Evolutionary conservation across 495 filamentous ascomycete genomes (phyloP), one percentile per base, ranked within the genome.

Genomic region (Neurospora tetraspora): DNA sequence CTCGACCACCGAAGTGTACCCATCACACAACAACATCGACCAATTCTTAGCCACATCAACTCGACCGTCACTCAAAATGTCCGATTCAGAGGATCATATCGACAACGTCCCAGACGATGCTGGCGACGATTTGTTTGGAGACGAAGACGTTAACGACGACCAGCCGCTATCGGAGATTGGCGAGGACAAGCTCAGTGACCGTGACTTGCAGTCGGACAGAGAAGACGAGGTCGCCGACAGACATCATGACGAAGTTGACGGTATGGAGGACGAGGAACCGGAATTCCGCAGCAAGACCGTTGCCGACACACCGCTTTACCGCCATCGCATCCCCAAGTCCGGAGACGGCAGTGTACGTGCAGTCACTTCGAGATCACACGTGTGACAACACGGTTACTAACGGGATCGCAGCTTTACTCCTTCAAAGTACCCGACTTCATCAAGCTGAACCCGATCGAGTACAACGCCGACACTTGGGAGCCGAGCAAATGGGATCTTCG

Each of bases 351-450:
- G 88, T 79, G 87, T 88, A 82, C 20, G 36, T 34, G 8, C 10
- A 6, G 3, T 59, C 20, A 3, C 3, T 11, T 7, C 0, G 0
- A 6, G 2, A 4, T 31, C 34, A 31, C 27, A 2, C n/a, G 38
- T 43, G 36, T 68, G 18, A 68, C 27, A 16, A 39, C 39, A 9
- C 1, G 61, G 2, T 20, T n/a, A 45, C 45, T 73, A 27, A 27
- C 20, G 27, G 11, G 16, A 43, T 14, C 38, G 4, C 72, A 97
- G 93, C 80, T 96, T 34, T 91, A 94, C 80, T 87, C 93, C 12
- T 84, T 98, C 79, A 89, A 89, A 70, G 83, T 98, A 1, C 94
- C 94, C 6, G 86, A 88, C 12, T 97, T 95, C 81, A 84, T 98
- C 71, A 91, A 89, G 68, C 83, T 96, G 68, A 89, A 93, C 69